Evolutionary conservation across 345 rosid genomes (phyloP), one percentile per base, ranked within the genome.

Genomic region (Hypericum perforatum): DNA sequence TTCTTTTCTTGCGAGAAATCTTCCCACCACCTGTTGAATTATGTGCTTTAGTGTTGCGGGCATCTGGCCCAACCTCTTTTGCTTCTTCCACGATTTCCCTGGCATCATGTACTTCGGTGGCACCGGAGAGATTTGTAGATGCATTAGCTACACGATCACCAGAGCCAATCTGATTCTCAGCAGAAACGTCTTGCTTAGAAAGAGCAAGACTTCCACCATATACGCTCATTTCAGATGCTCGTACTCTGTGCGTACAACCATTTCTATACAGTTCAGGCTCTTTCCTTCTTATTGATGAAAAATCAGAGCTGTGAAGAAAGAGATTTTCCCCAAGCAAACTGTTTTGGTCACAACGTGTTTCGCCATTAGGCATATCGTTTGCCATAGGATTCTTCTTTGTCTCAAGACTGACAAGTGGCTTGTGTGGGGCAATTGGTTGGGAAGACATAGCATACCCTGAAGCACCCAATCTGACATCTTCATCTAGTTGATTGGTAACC

Each of bases 251-350:
- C 55, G 78, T 56, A 72, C 74, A 70, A 32, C 81, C 79, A 45
- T 75, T 71, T 61, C 61, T 65, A 58, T 66, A 68, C 36, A 70
- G 71, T 54, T 78, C 85, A 50, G 83, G 64, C 62, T 73, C 88
- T 68, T 69, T 78, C 44, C 74, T 78, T 63, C 80, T 80, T 65
- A 75, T 80, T 39, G 88, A 77, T n/a, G 82, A 78, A 68, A 82
- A 77, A 74, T 77, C 81, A 41, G 75, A 65, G 56, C 72, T 76
- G 62, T 78, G 79, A 41, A 69, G 72, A 44, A 49, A 61, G 63
- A 69, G 68, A 75, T 60, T 70, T 52, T 68, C 76, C 59, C 62
- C 70, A 32, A 66, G 66, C 56, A 74, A 67, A 66, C 45, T 57
- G 43, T 66, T 52, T 45, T 58, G 68, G 45, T 49, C 37, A 8